Evolutionary conservation across 306 rosid genomes (phyloP).

Genomic region (Cajanus cajan): DNA sequence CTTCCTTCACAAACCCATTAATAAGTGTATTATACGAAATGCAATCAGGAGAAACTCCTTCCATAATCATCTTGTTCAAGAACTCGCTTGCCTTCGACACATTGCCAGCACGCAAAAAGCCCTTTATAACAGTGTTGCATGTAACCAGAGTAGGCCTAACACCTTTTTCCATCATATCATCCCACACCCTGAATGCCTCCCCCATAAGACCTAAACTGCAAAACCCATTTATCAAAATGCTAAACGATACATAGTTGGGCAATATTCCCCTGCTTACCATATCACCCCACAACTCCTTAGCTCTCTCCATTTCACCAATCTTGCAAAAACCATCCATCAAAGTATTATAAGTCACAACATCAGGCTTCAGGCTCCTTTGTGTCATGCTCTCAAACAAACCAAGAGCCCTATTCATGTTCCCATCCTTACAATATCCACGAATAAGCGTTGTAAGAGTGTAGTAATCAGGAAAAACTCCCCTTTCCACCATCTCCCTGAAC

Average conservation of each 20-base stretch:
- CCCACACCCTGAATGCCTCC: slow-evolving; percentile 74
- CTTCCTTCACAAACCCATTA: slow-evolving; percentile 72
- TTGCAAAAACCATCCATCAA: slow-evolving; percentile 89
- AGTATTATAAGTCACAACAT: slow-evolving; percentile 75
- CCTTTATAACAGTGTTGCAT: slow-evolving; percentile 79
- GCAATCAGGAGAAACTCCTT: slow-evolving; percentile 68
- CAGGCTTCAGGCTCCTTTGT: slow-evolving; percentile 68
- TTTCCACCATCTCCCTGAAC: slow-evolving; percentile 78
- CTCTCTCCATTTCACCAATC: slow-evolving; percentile 74
- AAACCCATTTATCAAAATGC: slow-evolving; percentile 76
- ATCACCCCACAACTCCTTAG: slow-evolving; percentile 73
- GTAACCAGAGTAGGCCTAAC: slow-evolving; percentile 63
- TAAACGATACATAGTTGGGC: slow-evolving; percentile 68
- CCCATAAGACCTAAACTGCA: slow-evolving; percentile 63
- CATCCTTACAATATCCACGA: slow-evolving; percentile 73
- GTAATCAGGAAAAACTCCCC: slow-evolving; percentile 87
- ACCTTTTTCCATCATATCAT: slow-evolving; percentile 80
- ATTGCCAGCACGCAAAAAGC: slow-evolving; percentile 66
- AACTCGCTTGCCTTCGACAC: slow-evolving; percentile 58
- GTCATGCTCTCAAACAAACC: slow-evolving; percentile 60
- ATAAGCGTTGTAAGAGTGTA: slow-evolving; percentile 84
- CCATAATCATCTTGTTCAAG: slow-evolving; percentile 61
- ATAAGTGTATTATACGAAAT: slow-evolving; percentile 83
- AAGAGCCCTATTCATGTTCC: slow-evolving; percentile 70
- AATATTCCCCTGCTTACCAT: slow-evolving; percentile 55